A percentile compares a stretch with the other conserved stretches of the same genome.
phyloP scores from a whole-genome alignment of 495 filamentous ascomycete genomes.

The Rostrohypoxylon terebratum region DNA sequence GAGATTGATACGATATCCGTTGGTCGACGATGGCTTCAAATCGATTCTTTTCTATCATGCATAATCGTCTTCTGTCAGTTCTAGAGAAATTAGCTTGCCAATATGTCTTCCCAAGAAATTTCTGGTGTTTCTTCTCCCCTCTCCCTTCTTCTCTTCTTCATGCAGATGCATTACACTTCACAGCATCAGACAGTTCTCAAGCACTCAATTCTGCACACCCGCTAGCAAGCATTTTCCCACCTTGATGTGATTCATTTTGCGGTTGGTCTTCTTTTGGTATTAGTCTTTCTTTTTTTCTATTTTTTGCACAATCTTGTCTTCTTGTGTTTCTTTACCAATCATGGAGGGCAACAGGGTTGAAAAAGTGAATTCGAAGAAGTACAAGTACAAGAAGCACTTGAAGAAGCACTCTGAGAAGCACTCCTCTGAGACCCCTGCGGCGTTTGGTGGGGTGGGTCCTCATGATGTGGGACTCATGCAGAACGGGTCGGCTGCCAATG shows the following conservation, averaged over 20 bases:
- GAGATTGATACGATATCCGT: not conserved
- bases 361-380: not conserved
- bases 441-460: not conserved
- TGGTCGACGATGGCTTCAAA: conserved; percentile 25
- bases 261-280: not conserved
- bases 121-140: not conserved
- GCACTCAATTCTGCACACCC: not conserved
- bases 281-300: not conserved
- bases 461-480: not conserved
- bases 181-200: not conserved
- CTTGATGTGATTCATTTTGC: not conserved
- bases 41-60: not conserved
- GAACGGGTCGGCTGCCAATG: conserved; percentile 1
- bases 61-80: not conserved
- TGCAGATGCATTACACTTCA: not conserved
- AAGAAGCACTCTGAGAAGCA: not conserved
- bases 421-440: not conserved
- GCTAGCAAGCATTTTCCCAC: not conserved
- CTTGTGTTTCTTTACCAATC: not conserved
- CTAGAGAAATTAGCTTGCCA: not conserved
- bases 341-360: not conserved
- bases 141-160: not conserved
- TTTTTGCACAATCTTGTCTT: not conserved
- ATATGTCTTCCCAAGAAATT: not conserved
- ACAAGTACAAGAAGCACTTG: not conserved